Evolutionary conservation across 768 basidiomycete species (phyloP), one percentile per base, ranked within the genome.

Genomic region (Coprinellus aureogranulatus): DNA sequence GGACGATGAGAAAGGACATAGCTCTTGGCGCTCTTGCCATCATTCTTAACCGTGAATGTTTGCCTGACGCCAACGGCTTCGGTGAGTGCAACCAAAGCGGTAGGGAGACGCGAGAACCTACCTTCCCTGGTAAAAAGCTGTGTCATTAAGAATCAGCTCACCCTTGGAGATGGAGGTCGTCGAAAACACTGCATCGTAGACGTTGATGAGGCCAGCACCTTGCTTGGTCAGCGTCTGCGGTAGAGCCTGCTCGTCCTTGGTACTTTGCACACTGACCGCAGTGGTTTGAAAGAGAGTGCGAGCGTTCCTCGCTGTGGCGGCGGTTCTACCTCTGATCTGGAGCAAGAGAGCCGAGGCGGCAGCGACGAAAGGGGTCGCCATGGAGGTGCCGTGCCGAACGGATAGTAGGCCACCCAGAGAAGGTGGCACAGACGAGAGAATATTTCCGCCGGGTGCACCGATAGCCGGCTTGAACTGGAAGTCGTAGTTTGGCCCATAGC

Each of bases 71-170:
- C n/a, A n/a, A n/a, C n/a, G n/a, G n/a, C n/a, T n/a, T n/a, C n/a
- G 40, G 9, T 18, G 10, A 39, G 18, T 31, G 37, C 31, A 8
- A 37, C 53, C 16, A 53, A 28, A 44, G 23, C 51, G 30, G 28
- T 20, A 25, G 49, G 14, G 39, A 14, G 16, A 14, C 20, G 41
- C 68, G 14, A 14, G 18, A n/a, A 71, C 77, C 62, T 61, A 80
- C 79, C 60, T 48, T 26, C 68, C 64, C 37, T 69, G 64, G 64
- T 81, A 80, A 64, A 84, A 71, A 6, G 80, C 75, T 1, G 85
- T 87, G 65, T 87, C 86, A 63, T 88, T 87, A 30, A 86, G 69
- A 45, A 81, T 62, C n/a, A 87, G 71, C 62, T 84, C 77, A 8
- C 77, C 74, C 8, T 83, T 83, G 4, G 77, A 73, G 31, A 87